phyloP scores from a whole-genome alignment of 108 stramenopile genomes.

The Nitzschia sp. region DNA sequence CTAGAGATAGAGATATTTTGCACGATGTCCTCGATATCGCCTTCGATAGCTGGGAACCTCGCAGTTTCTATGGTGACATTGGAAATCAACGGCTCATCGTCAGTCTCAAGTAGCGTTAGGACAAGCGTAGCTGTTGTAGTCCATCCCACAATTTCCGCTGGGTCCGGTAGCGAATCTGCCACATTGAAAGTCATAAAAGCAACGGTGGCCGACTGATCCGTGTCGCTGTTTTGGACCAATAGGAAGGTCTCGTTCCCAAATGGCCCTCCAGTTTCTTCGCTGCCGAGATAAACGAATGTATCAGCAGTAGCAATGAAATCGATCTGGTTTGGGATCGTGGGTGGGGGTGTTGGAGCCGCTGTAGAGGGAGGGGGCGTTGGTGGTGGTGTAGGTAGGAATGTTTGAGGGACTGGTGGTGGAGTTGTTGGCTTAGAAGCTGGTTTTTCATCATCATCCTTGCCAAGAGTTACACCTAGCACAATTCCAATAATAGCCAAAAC shows the following conservation, averaged over 20 bases:
- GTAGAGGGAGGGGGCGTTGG: neutral
- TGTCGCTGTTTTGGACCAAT: neutral
- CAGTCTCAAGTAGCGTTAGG: neutral
- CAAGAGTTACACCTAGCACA: neutral
- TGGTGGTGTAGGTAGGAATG: neutral
- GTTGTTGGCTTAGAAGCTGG: neutral
- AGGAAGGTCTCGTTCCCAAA: slow-evolving; percentile 3
- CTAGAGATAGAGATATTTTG: neutral
- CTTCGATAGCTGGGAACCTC: neutral
- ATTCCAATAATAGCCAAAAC: neutral
- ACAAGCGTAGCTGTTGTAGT: neutral
- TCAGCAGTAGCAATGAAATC: neutral
- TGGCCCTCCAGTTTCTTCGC: neutral
- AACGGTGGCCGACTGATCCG: neutral
- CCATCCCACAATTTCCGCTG: neutral
- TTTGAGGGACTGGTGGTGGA: neutral
- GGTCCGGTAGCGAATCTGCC: neutral
- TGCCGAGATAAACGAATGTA: neutral
- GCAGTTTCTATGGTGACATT: neutral
- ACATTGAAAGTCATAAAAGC: neutral
- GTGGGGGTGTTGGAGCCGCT: neutral
- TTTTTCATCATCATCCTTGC: slow-evolving; percentile 2
- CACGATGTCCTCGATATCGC: neutral
- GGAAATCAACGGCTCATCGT: neutral
- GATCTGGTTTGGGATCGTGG: neutral